A percentile compares a stretch with the other conserved stretches of the same genome.
phyloP scores from a whole-genome alignment of 2,329 filamentous ascomycete species.

The Colletotrichum sidae region DNA sequence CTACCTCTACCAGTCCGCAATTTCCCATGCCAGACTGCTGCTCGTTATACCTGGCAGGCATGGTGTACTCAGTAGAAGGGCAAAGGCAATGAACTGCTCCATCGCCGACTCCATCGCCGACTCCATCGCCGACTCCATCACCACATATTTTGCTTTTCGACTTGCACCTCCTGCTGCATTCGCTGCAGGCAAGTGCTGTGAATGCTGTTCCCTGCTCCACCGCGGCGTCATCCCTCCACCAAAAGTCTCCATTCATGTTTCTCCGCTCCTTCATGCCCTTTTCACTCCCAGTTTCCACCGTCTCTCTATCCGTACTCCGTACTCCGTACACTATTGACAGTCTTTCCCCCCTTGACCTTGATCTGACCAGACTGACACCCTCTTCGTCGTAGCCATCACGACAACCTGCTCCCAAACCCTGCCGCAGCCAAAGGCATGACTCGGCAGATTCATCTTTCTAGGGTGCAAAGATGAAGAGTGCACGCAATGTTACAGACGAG shows the following conservation, averaged over 20 bases:
- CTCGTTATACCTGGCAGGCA: too few species aligned
- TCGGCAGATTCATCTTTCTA: not conserved
- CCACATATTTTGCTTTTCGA: not conserved
- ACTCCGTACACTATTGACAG: not conserved
- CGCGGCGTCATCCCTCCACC: conserved; percentile 36
- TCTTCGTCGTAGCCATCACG: too few species aligned
- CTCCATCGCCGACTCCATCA: not conserved
- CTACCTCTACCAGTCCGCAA: too few species aligned
- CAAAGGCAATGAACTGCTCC: too few species aligned
- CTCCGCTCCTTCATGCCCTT: conserved; percentile 20
- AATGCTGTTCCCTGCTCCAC: conserved; percentile 14
- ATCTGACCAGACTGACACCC: too few species aligned
- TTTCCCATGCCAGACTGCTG: too few species aligned
- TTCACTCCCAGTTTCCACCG: conserved; percentile 13
- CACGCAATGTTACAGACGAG: not conserved
- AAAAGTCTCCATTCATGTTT: conserved; percentile 25
- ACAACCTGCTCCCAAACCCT: not conserved
- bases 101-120: too few species aligned
- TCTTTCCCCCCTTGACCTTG: conserved; percentile 6
- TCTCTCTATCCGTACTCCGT: not conserved
- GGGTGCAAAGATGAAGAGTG: not conserved
- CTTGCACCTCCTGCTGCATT: conserved; percentile 2
- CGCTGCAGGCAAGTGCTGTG: conserved; percentile 8
- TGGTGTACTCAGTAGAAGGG: too few species aligned
- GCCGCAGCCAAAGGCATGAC: not conserved